Conservation (phyloP, 78 protist species). For the Protostelium mycophagum region DNA sequence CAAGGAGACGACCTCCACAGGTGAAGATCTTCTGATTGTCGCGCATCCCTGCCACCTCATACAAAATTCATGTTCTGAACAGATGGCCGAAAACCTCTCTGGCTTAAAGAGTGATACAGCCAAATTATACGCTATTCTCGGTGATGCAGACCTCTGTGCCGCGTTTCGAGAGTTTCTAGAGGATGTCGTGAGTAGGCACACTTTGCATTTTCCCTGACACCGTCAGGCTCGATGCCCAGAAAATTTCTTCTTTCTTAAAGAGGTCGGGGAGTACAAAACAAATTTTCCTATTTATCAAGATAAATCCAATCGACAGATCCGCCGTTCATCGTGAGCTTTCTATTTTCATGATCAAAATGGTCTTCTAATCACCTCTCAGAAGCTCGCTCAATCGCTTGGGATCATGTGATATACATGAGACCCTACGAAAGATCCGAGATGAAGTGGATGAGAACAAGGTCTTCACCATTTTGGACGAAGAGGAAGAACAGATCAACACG, state of each 20-base stretch:
- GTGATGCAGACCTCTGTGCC: not conserved
- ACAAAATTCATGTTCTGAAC: no score
- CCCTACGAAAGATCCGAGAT: not conserved
- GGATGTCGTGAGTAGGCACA: not conserved
- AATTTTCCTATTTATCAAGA: not conserved
- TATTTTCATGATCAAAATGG: no score
- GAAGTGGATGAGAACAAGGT: not conserved
- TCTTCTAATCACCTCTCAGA: not conserved
- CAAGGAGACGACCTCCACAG: no score
- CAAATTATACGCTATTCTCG: not conserved
- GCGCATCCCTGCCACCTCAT: no score
- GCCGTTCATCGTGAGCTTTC: not conserved
- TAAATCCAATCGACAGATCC: not conserved
- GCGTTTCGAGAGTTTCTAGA: not conserved
- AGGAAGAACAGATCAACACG: not conserved
- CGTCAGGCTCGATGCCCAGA: not conserved
- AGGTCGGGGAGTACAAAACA: not conserved
- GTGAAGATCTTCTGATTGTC: no score
- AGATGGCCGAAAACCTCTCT: not conserved
- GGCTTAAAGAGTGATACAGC: not conserved
- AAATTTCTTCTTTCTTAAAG: not conserved
- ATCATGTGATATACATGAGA: not conserved
- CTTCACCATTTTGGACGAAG: not conserved
- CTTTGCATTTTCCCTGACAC: not conserved
- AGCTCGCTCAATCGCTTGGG: not conserved